Evolutionary conservation across 257 asterid genomes (phyloP), one percentile per base, ranked within the genome.

Genomic region (Nicotiana attenuata): DNA sequence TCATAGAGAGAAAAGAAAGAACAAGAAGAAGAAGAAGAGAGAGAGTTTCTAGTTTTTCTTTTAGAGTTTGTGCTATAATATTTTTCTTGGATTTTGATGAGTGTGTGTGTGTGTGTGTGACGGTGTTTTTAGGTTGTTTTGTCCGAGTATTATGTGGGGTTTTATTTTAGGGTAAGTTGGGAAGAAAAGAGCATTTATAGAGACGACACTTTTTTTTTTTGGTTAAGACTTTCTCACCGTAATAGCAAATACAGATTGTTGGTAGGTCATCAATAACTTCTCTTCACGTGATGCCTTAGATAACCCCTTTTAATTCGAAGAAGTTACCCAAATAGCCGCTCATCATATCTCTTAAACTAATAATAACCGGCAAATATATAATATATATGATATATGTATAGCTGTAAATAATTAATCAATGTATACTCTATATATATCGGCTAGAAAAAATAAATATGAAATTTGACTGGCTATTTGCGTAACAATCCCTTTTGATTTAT

Each of bases 211-310:
- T 68, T 77, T 75, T 15, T 75, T 15, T 64, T 66, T 38, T 75
- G 73, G 89, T 78, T 61, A 81, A 38, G 86, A 86, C 85, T 69
- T 81, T 50, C 56, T 50, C 5, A 50, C 5, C 0, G 56, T 3
- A 2, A 52, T 14, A 52, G 68, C 33, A 10, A 78, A 76, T 57
- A 38, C 10, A 38, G 47, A 0, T 38, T 78, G 56, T 82, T 77
- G 93, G 85, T 92, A 88, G 94, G 97, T 92, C 82, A 89, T 86
- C 94, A 86, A 85, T 90, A 88, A 89, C 88, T 89, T 88, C 88
- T 80, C 45, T 67, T 69, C 81, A 67, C 78, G 84, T 77, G 77
- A 24, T 81, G 45, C 53, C 84, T 69, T 81, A 7, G 47, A 77
- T 50, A 3, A 50, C 14, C 55, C 55, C 55, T 50, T 50, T 50